Percentiles rank a stretch among this genome's conserved stretches.
Evolutionary conservation across 2,329 filamentous ascomycete genomes (phyloP).

Genomic region (Xylaria sp.): DNA sequence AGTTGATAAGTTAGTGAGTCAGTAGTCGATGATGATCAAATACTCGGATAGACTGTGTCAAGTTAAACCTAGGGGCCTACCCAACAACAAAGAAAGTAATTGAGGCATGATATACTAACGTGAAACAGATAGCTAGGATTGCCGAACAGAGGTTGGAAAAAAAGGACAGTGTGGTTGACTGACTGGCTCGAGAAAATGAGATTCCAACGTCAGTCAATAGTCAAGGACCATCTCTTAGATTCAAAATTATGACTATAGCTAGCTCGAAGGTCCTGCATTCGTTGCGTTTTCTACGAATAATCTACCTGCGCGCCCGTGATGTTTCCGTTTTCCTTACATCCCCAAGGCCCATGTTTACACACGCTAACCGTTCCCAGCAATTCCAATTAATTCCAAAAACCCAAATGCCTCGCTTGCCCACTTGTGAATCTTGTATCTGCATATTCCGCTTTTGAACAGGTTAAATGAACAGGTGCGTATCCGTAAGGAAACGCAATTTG

Average conservation of each 20-base stretch:
- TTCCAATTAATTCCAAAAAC: conserved; percentile 6
- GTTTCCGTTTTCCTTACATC: not conserved
- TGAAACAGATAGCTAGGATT: no score
- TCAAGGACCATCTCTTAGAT: not conserved
- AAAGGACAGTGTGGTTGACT: no score
- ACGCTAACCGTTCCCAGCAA: not conserved
- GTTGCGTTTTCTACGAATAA: not conserved
- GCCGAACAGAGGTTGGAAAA: no score
- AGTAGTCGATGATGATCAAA: no score
- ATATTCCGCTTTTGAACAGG: conserved; percentile 8
- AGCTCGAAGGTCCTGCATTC: not conserved
- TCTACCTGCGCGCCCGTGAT: not conserved
- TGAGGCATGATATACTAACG: no score
- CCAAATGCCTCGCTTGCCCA: conserved; percentile 1
- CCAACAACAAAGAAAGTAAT: no score
- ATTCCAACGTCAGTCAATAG: not conserved
- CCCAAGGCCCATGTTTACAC: not conserved
- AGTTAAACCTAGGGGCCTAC: no score
- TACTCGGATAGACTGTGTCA: no score
- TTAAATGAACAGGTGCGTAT: not conserved
- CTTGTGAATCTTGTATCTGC: not conserved
- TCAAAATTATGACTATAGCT: not conserved
- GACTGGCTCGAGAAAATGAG: not conserved
- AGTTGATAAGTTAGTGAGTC: no score
- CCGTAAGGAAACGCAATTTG: not conserved